Evolutionary conservation across 768 basidiomycete genomes (phyloP), one percentile per base, ranked within the genome.

Genomic region (Lactarius deliciosus): DNA sequence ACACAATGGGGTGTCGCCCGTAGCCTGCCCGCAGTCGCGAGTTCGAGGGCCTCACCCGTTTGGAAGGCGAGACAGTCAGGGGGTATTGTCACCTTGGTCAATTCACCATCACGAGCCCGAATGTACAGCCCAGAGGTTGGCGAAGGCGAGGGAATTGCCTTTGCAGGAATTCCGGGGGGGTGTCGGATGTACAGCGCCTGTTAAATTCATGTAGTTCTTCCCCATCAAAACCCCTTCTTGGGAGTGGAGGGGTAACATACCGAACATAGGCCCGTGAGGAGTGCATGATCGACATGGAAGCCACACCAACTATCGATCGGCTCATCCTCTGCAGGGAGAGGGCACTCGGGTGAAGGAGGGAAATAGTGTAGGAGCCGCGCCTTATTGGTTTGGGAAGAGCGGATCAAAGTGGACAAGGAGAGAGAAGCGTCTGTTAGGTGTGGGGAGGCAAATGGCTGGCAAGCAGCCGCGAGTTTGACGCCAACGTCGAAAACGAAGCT

Each of bases 301-400:
- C 96, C 96, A 78, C 96, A 98, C 86, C 93, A 95, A 70, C 87
- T 91, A 70, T 97, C 94, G 34, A 94, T 78, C 2, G 87, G 80
- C 57, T 87, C 88, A 68, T 89, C 85, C 41, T 87, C 83, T 5
- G 74, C 66, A 0, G 79, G 76, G 6, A 72, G 69, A 22, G 75
- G 69, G 22, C 69, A 72, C 56, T 77, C 81, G 2, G 82, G 75
- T 32, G 82, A 73, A 11, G 88, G 86, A 18, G 96, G 91, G 73
- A 95, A 99, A 76, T 99, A 99, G 74, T 99, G 96, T n/a, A 99
- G 80, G 15, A 99, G 83, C 38, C 97, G 85, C 3, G 93, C 96
- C 76, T 98, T 98, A 45, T 86, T 91, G 6, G 91, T 93, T 72
- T 90, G 88, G 9, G 92, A 92, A 3, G 83, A 81, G 20, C 81